Conservation (phyloP, 345 rosid genomes). For the Brassica carinata region DNA sequence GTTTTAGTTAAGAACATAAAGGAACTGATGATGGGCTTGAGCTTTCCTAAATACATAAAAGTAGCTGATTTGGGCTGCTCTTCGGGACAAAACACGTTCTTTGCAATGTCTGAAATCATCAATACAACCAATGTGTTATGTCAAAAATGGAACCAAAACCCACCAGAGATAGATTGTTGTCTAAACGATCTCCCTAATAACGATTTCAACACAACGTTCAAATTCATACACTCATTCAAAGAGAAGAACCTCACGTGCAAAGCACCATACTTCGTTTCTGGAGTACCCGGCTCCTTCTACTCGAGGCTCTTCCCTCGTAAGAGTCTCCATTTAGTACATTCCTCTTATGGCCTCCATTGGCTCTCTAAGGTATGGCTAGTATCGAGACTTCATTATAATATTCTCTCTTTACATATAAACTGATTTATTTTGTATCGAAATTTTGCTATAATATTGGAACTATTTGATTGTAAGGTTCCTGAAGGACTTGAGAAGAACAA, state of each 20-base stretch:
- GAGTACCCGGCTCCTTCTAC: constrained; percentile 55
- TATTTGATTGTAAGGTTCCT: constrained; percentile 35
- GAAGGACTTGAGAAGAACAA: constrained; percentile 34
- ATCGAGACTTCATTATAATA: neutral
- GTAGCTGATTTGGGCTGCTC: constrained; percentile 57
- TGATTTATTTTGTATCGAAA: neutral
- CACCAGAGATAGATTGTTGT: constrained; percentile 43
- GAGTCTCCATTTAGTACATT: constrained; percentile 41
- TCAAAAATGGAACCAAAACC: neutral
- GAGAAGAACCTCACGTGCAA: neutral
- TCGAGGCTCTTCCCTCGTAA: constrained; percentile 48
- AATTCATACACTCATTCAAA: constrained; percentile 21
- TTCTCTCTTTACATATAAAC: neutral
- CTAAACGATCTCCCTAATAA: constrained; percentile 53
- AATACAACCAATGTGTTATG: constrained; percentile 18
- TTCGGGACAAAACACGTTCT: constrained; percentile 52
- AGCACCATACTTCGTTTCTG: constrained; percentile 38
- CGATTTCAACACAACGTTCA: constrained; percentile 49
- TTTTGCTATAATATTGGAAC: constrained; percentile 2
- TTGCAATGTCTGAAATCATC: constrained; percentile 28
- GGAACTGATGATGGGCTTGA: constrained; percentile 17
- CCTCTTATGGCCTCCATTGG: constrained; percentile 51
- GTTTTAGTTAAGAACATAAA: constrained; percentile 21
- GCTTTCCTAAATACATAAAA: constrained; percentile 29
- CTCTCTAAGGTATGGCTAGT: constrained; percentile 42